These are phyloP conservation scores for Elaeis oleifera DNA, from an alignment of 202 grass and related monocot species.

Conservation along the genomic window DNA sequence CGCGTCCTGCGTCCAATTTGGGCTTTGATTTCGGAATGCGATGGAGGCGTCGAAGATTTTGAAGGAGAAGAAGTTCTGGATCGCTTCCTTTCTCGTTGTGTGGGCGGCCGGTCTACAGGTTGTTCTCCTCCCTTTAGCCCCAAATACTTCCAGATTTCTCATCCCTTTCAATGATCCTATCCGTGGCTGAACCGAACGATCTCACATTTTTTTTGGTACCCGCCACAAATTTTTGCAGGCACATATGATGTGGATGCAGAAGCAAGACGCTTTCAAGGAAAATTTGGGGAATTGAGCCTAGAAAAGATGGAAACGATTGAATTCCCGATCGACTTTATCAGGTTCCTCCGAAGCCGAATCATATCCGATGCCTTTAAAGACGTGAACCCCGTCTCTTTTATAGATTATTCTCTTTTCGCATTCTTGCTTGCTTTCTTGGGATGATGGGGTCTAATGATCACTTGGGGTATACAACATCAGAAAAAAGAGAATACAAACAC, in stretches of 20 bases:
- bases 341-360: too few species aligned
- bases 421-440: too few species aligned
- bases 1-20: too few species aligned
- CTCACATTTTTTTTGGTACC: not conserved
- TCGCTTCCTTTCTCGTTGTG: slow-evolving; percentile 58
- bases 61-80: slow-evolving; percentile 84
- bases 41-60: slow-evolving; percentile 59
- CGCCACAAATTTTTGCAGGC: slow-evolving; percentile 27
- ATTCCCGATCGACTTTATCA: too few species aligned
- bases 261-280: slow-evolving; percentile 74
- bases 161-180: not conserved
- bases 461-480: too few species aligned
- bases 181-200: not conserved
- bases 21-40: too few species aligned
- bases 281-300: slow-evolving; percentile 45
- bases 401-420: too few species aligned
- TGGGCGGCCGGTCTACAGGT: slow-evolving; percentile 87
- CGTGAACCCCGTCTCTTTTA: too few species aligned
- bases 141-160: too few species aligned
- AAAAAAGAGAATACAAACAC: too few species aligned
- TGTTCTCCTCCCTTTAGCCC: not conserved
- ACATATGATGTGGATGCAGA: slow-evolving; percentile 91
- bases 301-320: not conserved
- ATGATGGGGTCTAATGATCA: too few species aligned
- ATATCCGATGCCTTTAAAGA: too few species aligned